Base-by-base conservation (phyloP, 202 grass and related monocot genomes). In the Bolboschoenoplectus hybrid region DNA sequence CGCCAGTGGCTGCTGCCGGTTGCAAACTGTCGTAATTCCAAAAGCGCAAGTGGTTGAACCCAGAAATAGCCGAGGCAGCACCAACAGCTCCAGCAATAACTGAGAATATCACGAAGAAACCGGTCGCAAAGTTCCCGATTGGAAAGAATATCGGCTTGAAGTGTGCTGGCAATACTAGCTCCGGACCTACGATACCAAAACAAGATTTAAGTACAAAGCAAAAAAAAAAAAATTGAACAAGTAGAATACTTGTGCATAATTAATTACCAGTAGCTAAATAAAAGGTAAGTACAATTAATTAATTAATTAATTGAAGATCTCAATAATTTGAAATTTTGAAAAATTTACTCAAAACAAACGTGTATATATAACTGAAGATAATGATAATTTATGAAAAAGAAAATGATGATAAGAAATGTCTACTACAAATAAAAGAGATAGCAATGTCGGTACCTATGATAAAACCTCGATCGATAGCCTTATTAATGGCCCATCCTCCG, bases 31-130 rank as follows among this genome's bases (percentile, higher is more conserved):
- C 16, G 35, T 91, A 68, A 55, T 86, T 98, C 96, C 93, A 98
- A 82, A 81, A 85, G 1, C 57, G 87, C 46, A 98, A 5, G 86
- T 95, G 96, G 17, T 44, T 90, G 82, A 94, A 85, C 2, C 96
- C 96, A 0, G 88, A 82, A 17, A 98, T 66, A 45, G 70, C 77
- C 3, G 93, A 95, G 11, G 96, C 93, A 8, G 84, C 78, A 1
- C 96, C 96, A 3, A 94, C 73, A 62, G 70, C 90, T 60, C 90
- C 90, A 1, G 96, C 91, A 63, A 98, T 16, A 44, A 95, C 84
- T 26, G 93, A 81, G 57, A 95, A 95, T 53, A 98, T 6, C 41
- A 93, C 96, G 68, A 98, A 98, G 88, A 98, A 98, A 3, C 96
- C 96, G 2, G 93, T 95, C 47, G 93, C 93, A 2, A 89, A 93